These are phyloP conservation scores for Malus hybrid DNA, from an alignment of 331 rosid species.

Conservation along the genomic window DNA sequence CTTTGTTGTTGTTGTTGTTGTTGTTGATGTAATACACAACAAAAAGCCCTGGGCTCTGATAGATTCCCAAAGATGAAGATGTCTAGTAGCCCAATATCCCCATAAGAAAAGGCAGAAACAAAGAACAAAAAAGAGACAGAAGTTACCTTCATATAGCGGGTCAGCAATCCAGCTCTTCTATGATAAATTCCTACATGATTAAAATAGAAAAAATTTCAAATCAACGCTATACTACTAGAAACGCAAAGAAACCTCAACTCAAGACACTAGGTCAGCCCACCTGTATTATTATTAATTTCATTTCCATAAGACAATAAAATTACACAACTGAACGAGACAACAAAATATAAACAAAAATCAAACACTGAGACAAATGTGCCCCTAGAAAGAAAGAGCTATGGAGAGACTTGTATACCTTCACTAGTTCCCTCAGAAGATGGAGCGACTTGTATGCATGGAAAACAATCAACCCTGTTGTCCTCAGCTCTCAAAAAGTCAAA, in stretches of 20 bases:
- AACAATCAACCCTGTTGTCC: slow-evolving; percentile 79
- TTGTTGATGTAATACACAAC: neutral
- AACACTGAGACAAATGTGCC: too few relatives aligned
- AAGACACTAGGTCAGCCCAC: neutral
- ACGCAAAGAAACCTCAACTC: neutral
- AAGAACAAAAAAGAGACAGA: neutral
- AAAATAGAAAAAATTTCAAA: neutral
- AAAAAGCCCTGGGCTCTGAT: neutral
- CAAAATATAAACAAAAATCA: too few relatives aligned
- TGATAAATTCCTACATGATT: slow-evolving; percentile 43
- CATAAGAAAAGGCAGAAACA: neutral
- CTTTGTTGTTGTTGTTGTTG: too few relatives aligned
- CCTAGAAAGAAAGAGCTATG: too few relatives aligned
- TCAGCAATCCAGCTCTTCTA: slow-evolving; percentile 58
- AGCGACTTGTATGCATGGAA: slow-evolving; percentile 76
- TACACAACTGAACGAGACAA: too few relatives aligned
- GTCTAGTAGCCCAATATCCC: neutral
- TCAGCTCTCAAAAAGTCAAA: slow-evolving; percentile 76
- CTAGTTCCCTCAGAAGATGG: slow-evolving; percentile 34
- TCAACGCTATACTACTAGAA: neutral
- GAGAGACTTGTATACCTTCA: slow-evolving; percentile 44
- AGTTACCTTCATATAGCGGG: slow-evolving; percentile 82
- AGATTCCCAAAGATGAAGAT: neutral
- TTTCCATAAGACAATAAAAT: too few relatives aligned
- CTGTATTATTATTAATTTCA: too few relatives aligned